Evolutionary conservation across 140 eudicot genomes (phyloP), one percentile per base, ranked within the genome.

Genomic region (Anethum foeniculum): DNA sequence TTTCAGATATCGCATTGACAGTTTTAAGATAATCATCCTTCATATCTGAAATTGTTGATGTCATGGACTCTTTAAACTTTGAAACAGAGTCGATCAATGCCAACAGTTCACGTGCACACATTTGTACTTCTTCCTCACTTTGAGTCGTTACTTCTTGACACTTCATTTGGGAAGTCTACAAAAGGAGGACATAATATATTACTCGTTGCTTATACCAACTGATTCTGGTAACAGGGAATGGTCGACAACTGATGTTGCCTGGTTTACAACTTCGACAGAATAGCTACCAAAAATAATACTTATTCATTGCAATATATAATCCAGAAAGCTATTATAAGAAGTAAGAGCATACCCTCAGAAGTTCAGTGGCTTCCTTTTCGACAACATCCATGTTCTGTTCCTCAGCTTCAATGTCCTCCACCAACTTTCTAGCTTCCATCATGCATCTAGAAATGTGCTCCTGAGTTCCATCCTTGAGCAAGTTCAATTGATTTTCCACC

Each of bases 351-450:
- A 92, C 98, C 97, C 88, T 84, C 74, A 90, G 80, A 86, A 90
- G 64, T 34, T 95, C 92, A 46, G 39, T 75, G 51, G 97, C 97
- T 82, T 95, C 99, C 62, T 81, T 88, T 90, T 92, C 97, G 44
- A 87, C 82, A 51, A 28, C 60, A 48, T 82, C 89, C 84, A 92
- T 78, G 73, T 88, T 85, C 38, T 71, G 88, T 65, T 91, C 82
- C 81, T 92, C 90, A 48, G 85, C 83, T 77, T 90, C 90, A 62
- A 86, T 80, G 38, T 80, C 89, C 27, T 85, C 87, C 19, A 68
- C 81, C 84, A 92, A 80, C 77, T 83, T 90, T 76, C 85, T 68
- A 67, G 92, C 97, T 83, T 94, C 94, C 69, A 81, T 77, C 48
- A 87, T 85, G 80, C 97, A 90, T 81, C 86, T 83, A 10, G 93